phyloP scores from a whole-genome alignment of 1,284 basidiomycete species.

The Malassezia japonica region DNA sequence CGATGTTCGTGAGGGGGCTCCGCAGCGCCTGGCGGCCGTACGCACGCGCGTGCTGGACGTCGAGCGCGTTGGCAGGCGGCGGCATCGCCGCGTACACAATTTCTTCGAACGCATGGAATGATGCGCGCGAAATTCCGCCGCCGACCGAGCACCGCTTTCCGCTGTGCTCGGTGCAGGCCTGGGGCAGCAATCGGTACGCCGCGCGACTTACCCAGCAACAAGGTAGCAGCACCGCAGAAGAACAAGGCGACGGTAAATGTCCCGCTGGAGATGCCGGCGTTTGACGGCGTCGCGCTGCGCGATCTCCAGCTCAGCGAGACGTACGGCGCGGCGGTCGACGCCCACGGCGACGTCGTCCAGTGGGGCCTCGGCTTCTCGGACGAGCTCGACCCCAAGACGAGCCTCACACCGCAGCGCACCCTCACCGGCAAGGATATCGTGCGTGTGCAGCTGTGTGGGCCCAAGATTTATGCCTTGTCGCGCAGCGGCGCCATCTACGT shows the following conservation, averaged over 20 bases:
- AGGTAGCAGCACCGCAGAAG: slow-evolving; percentile 39
- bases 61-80: neutral
- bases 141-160: slow-evolving; percentile 12
- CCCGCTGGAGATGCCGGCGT: slow-evolving; percentile 35
- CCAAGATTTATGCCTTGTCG: slow-evolving; percentile 39
- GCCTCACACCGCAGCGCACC: slow-evolving; percentile 30
- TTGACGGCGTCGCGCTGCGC: slow-evolving; percentile 41
- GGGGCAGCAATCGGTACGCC: slow-evolving; percentile 9
- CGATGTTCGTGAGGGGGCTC: too few species aligned
- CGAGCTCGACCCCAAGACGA: slow-evolving; percentile 22
- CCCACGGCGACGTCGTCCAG: slow-evolving; percentile 59
- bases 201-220: slow-evolving; percentile 18
- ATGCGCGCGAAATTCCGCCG: neutral
- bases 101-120: neutral
- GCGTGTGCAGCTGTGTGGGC: slow-evolving; percentile 34
- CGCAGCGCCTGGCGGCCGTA: neutral
- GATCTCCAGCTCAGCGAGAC: slow-evolving; percentile 38
- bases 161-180: slow-evolving; percentile 3
- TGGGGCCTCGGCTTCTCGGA: slow-evolving; percentile 44
- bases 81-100: neutral
- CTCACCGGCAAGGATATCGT: slow-evolving; percentile 40
- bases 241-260: slow-evolving; percentile 24
- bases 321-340: slow-evolving; percentile 44
- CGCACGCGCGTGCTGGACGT: neutral
- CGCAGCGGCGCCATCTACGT: slow-evolving; percentile 42